Evolutionary conservation across 495 filamentous ascomycete species (phyloP).

Genomic region (Aspergillus heteromorphus): DNA sequence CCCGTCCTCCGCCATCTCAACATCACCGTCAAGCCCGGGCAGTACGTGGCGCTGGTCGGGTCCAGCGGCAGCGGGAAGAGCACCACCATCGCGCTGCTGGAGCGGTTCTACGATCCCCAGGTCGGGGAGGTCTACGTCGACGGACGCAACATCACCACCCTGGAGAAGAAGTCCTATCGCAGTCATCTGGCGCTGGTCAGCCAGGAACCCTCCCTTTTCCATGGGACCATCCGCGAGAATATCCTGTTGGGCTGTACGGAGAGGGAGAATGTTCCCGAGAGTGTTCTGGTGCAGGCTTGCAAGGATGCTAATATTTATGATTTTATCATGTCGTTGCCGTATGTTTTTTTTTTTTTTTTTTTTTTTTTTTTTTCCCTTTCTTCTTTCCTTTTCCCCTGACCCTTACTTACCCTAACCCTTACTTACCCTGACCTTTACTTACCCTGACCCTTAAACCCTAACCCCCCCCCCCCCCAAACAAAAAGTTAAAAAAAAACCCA

Average conservation of each 20-base stretch:
- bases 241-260: constrained; percentile 59
- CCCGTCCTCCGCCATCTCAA: constrained; percentile 69
- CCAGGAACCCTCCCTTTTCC: constrained; percentile 82
- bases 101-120: constrained; percentile 78
- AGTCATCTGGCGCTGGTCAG: constrained; percentile 70
- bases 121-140: constrained; percentile 67
- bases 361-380: too few relatives aligned
- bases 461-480: not conserved
- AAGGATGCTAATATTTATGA: constrained; percentile 87
- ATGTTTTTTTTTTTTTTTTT: too few relatives aligned
- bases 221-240: constrained; percentile 79
- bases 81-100: constrained; percentile 70
- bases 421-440: not conserved
- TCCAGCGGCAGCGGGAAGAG: constrained; percentile 78
- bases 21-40: constrained; percentile 64
- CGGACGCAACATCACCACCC: constrained; percentile 61
- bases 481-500: too few relatives aligned
- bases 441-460: too few relatives aligned
- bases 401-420: too few relatives aligned
- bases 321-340: constrained; percentile 69
- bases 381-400: too few relatives aligned
- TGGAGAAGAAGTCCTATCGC: constrained; percentile 74
- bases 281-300: constrained; percentile 65
- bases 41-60: constrained; percentile 76
- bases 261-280: constrained; percentile 57